Percentiles rank a stretch among this genome's conserved stretches.
These are phyloP conservation scores for Monilinia fructigena DNA, from an alignment of 2,329 filamentous ascomycete species.

Conservation along the genomic window DNA sequence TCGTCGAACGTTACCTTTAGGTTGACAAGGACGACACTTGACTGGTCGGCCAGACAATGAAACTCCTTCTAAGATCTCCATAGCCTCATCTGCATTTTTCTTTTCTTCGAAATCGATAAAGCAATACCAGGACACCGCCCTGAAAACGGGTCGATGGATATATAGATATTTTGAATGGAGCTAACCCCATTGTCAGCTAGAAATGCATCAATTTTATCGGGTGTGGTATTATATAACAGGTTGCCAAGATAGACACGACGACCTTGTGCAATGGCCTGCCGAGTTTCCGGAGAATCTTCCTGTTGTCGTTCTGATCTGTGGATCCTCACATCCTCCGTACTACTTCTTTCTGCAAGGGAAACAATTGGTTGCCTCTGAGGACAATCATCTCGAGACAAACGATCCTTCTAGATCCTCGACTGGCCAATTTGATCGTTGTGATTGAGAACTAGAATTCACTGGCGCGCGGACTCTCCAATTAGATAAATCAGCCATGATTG, in stretches of 20 bases:
- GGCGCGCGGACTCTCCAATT: conserved; percentile 8
- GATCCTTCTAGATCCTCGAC: neutral
- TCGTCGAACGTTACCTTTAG: neutral
- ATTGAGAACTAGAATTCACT: neutral
- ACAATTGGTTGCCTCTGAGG: conserved; percentile 15
- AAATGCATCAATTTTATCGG: neutral
- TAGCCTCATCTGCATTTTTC: neutral
- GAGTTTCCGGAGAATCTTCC: neutral
- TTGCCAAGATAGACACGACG: conserved; percentile 16
- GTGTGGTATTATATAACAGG: neutral
- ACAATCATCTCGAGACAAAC: neutral
- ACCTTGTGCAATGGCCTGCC: neutral
- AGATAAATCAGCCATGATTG: conserved; percentile 4
- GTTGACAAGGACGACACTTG: neutral
- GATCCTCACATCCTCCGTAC: neutral
- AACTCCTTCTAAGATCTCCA: neutral
- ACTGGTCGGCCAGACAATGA: neutral
- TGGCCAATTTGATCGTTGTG: neutral
- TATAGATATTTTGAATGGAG: neutral
- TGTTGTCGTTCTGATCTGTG: conserved; percentile 7
- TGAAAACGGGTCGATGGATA: conserved; percentile 5
- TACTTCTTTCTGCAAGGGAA: neutral
- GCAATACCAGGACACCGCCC: conserved; percentile 5
- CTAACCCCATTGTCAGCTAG: neutral
- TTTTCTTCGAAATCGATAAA: conserved; percentile 15